Percentiles rank a stretch among this genome's conserved stretches.
Conservation (phyloP, 1,284 basidiomycete species). For the Pseudozyma thailandica region DNA sequence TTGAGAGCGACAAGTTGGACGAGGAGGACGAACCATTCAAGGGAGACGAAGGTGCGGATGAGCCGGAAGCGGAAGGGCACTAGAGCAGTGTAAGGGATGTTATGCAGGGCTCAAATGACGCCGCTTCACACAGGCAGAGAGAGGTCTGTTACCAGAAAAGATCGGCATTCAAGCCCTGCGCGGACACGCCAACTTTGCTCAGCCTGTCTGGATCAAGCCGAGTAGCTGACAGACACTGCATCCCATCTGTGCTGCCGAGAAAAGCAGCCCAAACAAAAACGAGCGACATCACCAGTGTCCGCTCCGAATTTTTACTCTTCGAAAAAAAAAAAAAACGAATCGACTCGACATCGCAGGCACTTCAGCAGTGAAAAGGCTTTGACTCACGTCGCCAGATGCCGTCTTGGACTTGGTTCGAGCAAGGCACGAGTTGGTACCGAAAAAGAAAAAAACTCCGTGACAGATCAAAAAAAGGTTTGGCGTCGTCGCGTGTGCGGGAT, state of each 20-base stretch:
- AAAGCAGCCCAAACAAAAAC: not conserved
- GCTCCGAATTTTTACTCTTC: not conserved
- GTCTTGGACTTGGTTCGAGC: not conserved
- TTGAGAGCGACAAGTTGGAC: too few species aligned
- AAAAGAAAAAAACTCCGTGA: conserved; percentile 3
- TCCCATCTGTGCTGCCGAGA: not conserved
- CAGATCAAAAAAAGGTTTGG: not conserved
- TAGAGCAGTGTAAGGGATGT: not conserved
- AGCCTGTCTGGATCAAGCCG: not conserved
- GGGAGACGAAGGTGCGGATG: too few species aligned
- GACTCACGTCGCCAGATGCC: not conserved
- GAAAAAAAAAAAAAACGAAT: not conserved
- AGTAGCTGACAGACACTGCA: conserved; percentile 7
- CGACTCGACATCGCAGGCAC: not conserved
- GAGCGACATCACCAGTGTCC: not conserved
- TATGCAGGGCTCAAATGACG: conserved; percentile 1
- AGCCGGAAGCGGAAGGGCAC: conserved; percentile 3
- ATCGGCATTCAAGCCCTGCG: conserved; percentile 3
- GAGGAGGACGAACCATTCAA: too few species aligned
- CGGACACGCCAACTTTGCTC: conserved; percentile 5
- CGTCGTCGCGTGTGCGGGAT: not conserved
- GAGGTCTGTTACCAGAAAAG: not conserved
- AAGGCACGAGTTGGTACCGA: not conserved
- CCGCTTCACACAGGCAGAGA: conserved; percentile 1
- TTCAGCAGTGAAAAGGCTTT: not conserved